These are phyloP conservation scores for Colletotrichum salicis DNA, from an alignment of 2,329 filamentous ascomycete species.

Conservation along the genomic window DNA sequence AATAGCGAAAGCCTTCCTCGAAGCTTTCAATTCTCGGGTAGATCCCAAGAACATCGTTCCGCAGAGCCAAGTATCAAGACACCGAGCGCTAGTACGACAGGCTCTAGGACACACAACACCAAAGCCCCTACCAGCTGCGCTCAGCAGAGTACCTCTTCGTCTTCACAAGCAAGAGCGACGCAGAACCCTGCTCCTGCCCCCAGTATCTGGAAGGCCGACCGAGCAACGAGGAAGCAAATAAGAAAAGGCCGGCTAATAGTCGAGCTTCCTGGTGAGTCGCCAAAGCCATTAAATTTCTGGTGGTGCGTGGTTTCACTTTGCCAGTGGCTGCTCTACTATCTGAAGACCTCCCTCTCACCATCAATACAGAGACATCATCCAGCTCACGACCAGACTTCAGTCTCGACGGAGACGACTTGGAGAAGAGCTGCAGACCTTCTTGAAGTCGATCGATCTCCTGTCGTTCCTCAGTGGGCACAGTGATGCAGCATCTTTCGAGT, in stretches of 20 bases:
- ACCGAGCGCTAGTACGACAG: too few species aligned
- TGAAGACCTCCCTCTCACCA: neutral
- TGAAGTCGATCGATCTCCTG: neutral
- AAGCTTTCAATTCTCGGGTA: neutral
- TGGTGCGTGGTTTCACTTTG: neutral
- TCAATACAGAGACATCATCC: neutral
- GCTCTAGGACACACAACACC: neutral
- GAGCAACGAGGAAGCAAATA: neutral
- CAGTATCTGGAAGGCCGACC: neutral
- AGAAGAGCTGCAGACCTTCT: neutral
- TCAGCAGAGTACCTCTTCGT: neutral
- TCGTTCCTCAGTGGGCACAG: neutral
- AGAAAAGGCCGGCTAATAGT: neutral
- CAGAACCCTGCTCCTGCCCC: neutral
- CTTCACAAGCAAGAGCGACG: neutral
- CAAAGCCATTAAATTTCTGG: constrained; percentile 4
- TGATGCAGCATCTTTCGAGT: neutral
- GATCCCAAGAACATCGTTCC: neutral
- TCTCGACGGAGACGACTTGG: too few species aligned
- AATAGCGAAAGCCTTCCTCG: neutral
- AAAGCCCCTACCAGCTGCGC: neutral
- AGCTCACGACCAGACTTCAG: too few species aligned
- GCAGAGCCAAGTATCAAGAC: neutral
- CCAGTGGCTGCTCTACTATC: neutral
- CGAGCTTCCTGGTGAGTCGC: constrained; percentile 3